Base-by-base conservation (phyloP, 768 basidiomycete genomes). In the Cystobasidium tubakii region DNA sequence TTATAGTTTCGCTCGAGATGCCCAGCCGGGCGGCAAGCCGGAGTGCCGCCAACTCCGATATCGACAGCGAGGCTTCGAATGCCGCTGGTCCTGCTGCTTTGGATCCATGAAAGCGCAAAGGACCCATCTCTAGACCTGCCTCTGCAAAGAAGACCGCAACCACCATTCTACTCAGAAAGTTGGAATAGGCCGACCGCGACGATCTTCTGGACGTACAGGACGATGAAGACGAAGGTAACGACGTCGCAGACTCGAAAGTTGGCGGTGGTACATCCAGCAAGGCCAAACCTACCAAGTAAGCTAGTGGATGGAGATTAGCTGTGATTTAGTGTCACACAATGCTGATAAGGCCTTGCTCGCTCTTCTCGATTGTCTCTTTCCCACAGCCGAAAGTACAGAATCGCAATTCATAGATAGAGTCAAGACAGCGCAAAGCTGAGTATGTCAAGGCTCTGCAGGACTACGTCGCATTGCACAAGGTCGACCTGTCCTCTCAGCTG, bases 341-440 rank as follows among this genome's bases (percentile, higher is more conserved):
- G 42, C 42, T 42, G 42, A 42, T 42, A 17, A 10, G n/a, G 29
- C 33, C 29, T n/a, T 10, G n/a, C 17, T 29, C 57, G 3, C 29
- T 60, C 57, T 60, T 3, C 57, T 6, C 25, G 25, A 17, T 12
- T 60, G 27, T 13, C 4, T 29, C 25, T 60, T 27, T 60, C 13
- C 13, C 6, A 27, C 57, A 60, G 57, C 23, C 57, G 57, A 27
- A 60, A 60, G 57, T 25, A 3, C 57, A 60, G 27, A 60, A 60
- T 60, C 57, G 57, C 12, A 60, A 60, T 31, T 9, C 57, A 29
- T 25, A 60, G 23, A 27, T 9, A 60, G 57, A 60, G 29, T 60
- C 57, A 15, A 12, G 57, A 60, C 57, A 60, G 33, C 25, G 57
- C 29, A 60, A 60, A 21, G 57, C 57, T 12, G 57, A 60, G 29